phyloP scores from a whole-genome alignment of 83 land plant genomes.

The Larix sibirica region DNA sequence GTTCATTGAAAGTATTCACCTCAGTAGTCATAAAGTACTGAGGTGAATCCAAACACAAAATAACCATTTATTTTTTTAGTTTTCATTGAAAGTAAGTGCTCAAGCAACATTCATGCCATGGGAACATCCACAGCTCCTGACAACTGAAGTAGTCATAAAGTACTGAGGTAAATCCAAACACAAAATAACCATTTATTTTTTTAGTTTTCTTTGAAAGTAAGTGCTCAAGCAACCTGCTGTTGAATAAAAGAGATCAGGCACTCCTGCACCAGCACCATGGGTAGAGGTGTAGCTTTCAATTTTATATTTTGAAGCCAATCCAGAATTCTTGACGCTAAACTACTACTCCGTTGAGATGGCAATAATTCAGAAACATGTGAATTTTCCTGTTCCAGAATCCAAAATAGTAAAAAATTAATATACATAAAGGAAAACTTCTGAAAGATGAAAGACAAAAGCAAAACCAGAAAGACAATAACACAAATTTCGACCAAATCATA shows the following conservation, averaged over 20 bases:
- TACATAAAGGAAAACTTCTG: background rate
- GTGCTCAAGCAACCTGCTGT: conserved; percentile 57
- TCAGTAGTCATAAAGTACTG: background rate
- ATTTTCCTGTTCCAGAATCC: conserved; percentile 50
- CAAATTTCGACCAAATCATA: conserved; percentile 17
- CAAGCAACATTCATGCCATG: conserved; percentile 1
- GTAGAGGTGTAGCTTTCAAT: conserved; percentile 56
- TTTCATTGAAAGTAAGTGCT: no score
- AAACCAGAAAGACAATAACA: background rate
- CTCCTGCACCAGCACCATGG: conserved; percentile 79
- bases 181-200: background rate
- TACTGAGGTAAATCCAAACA: background rate
- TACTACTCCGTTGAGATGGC: conserved; percentile 69
- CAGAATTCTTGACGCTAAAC: conserved; percentile 64
- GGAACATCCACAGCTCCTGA: background rate
- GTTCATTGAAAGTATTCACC: no score
- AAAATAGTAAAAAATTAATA: background rate
- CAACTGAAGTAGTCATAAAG: background rate
- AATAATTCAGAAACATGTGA: conserved; percentile 55
- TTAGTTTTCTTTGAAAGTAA: background rate
- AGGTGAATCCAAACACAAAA: background rate
- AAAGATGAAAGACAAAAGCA: background rate
- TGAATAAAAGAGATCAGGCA: conserved; percentile 73
- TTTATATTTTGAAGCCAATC: conserved; percentile 58
- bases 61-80: background rate